Conservation (phyloP, 805 yeast species). For the Cyberlindnera maclurae region DNA sequence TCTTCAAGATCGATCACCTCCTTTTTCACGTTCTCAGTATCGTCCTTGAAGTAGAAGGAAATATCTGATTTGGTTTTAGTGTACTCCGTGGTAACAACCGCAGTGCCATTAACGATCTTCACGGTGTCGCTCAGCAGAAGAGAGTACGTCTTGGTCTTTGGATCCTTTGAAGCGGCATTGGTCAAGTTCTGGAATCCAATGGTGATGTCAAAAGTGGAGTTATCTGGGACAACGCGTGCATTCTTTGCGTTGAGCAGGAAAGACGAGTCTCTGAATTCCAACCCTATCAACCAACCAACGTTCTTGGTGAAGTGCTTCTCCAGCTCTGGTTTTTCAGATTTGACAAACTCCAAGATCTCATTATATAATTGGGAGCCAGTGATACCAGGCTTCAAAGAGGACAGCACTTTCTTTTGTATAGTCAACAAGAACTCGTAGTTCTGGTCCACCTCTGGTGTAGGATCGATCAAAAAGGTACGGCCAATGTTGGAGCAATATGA, state of each 20-base stretch:
- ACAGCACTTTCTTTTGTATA: slow-evolving; percentile 60
- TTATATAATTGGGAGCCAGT: slow-evolving; percentile 56
- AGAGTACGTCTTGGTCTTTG: slow-evolving; percentile 55
- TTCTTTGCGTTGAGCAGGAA: slow-evolving; percentile 68
- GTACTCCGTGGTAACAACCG: slow-evolving; percentile 64
- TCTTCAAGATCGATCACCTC: slow-evolving; percentile 37
- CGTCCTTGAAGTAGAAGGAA: slow-evolving; percentile 77
- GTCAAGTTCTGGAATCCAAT: slow-evolving; percentile 67
- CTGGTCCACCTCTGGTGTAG: slow-evolving; percentile 67
- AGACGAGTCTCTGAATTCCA: slow-evolving; percentile 79
- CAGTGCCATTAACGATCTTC: slow-evolving; percentile 51
- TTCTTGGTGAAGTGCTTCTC: slow-evolving; percentile 62
- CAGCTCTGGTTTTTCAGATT: slow-evolving; percentile 58
- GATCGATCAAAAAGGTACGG: slow-evolving; percentile 86
- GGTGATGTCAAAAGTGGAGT: slow-evolving; percentile 67
- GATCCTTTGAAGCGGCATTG: slow-evolving; percentile 37
- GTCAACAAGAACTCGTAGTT: slow-evolving; percentile 72
- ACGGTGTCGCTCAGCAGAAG: slow-evolving; percentile 77
- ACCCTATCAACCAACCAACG: slow-evolving; percentile 83
- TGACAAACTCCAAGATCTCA: slow-evolving; percentile 53
- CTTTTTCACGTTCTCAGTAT: slow-evolving; percentile 37
- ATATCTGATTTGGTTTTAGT: slow-evolving; percentile 67
- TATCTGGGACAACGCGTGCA: slow-evolving; percentile 59
- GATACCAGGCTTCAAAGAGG: slow-evolving; percentile 57
- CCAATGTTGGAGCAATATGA: slow-evolving; percentile 84